Evolutionary conservation across 805 yeast species (phyloP), one percentile per base, ranked within the genome.

Genomic region (Tetrapisispora fleetii): DNA sequence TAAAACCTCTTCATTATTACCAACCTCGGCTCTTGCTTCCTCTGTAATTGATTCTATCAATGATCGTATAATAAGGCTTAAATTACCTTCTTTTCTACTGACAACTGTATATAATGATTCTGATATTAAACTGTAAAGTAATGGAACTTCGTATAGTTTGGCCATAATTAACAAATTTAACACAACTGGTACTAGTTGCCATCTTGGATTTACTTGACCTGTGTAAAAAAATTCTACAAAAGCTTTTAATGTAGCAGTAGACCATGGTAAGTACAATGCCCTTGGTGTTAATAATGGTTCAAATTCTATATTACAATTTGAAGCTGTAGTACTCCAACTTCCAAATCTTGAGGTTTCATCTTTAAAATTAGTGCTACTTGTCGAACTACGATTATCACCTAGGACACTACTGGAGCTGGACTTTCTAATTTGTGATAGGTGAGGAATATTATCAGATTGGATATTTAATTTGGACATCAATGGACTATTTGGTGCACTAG

Each of bases 171-270:
- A 68, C 43, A 80, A 72, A 54, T 83, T 88, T 37, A 83, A 69
- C 0, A 84, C 76, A 0, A 85, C 80, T 0, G 93, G 91, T 1
- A 77, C 70, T 37, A 85, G 64, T n/a, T 73, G 65, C 91, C 91
- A 84, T 55, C 77, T 81, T 47, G 81, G 78, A 24, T 87, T 87
- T 21, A 85, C 77, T 62, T 84, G 89, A 1, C 93, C 95, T 5
- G 90, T 85, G 57, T 81, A 83, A 48, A 85, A 69, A 60, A 79
- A 85, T 58, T 85, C 93, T 27, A 81, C 70, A 53, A 84, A 76
- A 2, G 88, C 88, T 48, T 73, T 73, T 16, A 83, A 77, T 0
- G 87, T 76, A 1, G 68, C 60, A 1, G 82, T 78, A 2, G 80
- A 62, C 65, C 81, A 83, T 3, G 95, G 93, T 53, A 85, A 61